phyloP scores from a whole-genome alignment of 202 grass and related monocot species.

The Digitaria exilis region DNA sequence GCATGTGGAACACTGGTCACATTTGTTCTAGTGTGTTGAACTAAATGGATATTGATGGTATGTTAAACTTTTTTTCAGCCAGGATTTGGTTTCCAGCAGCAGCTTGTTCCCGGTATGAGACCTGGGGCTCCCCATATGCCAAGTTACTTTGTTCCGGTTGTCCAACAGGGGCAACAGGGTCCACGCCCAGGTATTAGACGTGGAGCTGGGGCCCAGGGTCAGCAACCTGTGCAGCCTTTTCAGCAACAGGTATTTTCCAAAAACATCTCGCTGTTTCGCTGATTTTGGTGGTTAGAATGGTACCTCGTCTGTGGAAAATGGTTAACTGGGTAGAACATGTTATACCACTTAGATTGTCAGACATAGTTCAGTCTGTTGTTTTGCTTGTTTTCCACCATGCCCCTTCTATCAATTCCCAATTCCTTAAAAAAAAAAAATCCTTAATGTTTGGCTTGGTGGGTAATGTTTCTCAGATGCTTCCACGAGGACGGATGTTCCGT shows the following conservation, averaged over 20 bases:
- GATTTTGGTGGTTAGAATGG: background rate
- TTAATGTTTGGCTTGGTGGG: background rate
- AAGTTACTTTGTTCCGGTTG: conserved; percentile 90
- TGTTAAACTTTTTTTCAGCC: conserved; percentile 51
- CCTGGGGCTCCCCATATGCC: conserved; percentile 75
- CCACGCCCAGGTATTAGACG: conserved; percentile 75
- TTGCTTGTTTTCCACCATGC: background rate
- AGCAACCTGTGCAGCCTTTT: conserved; percentile 70
- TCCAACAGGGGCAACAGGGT: conserved; percentile 86
- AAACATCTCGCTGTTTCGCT: background rate
- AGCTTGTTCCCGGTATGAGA: conserved; percentile 93
- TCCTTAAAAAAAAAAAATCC: too few species aligned
- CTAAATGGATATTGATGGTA: conserved; percentile 23
- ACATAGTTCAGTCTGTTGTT: background rate
- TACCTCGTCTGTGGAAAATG: background rate
- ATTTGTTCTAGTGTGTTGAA: conserved; percentile 5
- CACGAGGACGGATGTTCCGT: conserved; percentile 78
- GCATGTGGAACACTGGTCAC: background rate
- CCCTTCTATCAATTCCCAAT: background rate
- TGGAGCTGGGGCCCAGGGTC: conserved; percentile 62
- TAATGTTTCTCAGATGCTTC: conserved; percentile 63
- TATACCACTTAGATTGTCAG: background rate
- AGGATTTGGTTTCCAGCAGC: conserved; percentile 94
- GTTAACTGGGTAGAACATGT: background rate
- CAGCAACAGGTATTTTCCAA: conserved; percentile 73